These are phyloP conservation scores for rapeseed (Brassica napus) DNA, from an alignment of 345 rosid species.

Conservation along the genomic window Da-Ae NC_063443.1:8903501-8904000, in stretches of 20 bases:
- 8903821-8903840: background rate
- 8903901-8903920: background rate
- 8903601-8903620: too few species aligned
- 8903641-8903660: too few species aligned
- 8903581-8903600: too few species aligned
- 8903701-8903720: too few species aligned
- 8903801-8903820: background rate
- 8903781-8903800: background rate
- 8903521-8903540: background rate
- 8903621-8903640: too few species aligned
- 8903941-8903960: background rate
- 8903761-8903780: background rate
- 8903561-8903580: too few species aligned
- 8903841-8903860: background rate
- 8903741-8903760: background rate
- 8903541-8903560: too few species aligned
- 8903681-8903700: too few species aligned
- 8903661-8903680: too few species aligned
- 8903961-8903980: background rate
- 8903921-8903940: background rate
- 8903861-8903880: background rate
- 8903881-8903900: background rate
- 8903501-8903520: background rate
- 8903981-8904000: background rate
- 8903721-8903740: too few species aligned